Conservation (phyloP, 768 basidiomycete genomes). For the Butyriboletus loyo region DNA sequence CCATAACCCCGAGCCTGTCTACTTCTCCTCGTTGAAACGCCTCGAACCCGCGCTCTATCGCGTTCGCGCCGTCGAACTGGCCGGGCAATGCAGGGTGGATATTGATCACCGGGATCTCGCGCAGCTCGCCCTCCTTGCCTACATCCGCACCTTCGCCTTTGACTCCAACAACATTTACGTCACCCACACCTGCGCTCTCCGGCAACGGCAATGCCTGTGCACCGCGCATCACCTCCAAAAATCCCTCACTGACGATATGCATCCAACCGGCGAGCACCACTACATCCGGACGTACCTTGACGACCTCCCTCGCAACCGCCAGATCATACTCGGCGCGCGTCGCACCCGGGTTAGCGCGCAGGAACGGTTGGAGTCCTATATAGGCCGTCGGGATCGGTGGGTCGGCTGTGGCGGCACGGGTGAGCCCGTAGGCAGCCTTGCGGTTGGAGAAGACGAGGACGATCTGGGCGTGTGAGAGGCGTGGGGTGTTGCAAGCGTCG, state of each 20-base stretch:
- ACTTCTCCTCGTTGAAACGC: slow-evolving; percentile 86
- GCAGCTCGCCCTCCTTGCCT: slow-evolving; percentile 14
- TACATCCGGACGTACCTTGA: slow-evolving; percentile 68
- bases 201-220: slow-evolving; percentile 32
- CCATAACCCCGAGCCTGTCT: slow-evolving; percentile 79
- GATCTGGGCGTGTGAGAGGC: slow-evolving; percentile 68
- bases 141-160: neutral
- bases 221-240: slow-evolving; percentile 60
- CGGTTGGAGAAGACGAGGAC: slow-evolving; percentile 87
- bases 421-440: slow-evolving; percentile 86
- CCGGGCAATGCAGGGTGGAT: slow-evolving; percentile 95
- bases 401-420: slow-evolving; percentile 64
- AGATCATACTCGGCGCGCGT: slow-evolving; percentile 83
- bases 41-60: slow-evolving; percentile 85
- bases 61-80: slow-evolving; percentile 93
- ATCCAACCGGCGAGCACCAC: slow-evolving; percentile 99
- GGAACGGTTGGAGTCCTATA: slow-evolving; percentile 80
- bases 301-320: slow-evolving; percentile 69
- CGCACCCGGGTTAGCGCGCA: slow-evolving; percentile 67
- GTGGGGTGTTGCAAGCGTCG: slow-evolving; percentile 76
- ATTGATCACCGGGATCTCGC: slow-evolving; percentile 82
- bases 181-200: neutral
- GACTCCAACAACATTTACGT: neutral
- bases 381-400: slow-evolving; percentile 82
- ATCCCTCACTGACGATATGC: slow-evolving; percentile 87